Conservation (phyloP, 345 rosid species). For the Gynandropsis gynandra region DNA sequence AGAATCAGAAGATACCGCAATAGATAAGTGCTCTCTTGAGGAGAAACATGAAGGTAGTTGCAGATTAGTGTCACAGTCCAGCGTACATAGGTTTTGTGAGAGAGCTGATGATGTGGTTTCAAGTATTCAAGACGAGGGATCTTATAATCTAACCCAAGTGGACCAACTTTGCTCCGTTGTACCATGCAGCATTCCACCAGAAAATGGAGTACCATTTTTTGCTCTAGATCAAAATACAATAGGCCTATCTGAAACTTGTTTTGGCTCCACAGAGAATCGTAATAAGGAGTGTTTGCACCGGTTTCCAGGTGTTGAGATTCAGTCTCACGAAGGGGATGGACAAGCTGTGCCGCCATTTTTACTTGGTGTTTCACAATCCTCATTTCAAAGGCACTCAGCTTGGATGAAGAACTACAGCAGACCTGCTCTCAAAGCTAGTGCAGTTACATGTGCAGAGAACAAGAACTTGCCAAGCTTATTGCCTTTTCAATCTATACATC, state of each 20-base stretch:
- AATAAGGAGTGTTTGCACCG: conserved; percentile 18
- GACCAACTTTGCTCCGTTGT: conserved; percentile 76
- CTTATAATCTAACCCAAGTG: conserved; percentile 29
- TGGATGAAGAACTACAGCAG: conserved; percentile 40
- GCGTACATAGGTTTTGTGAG: conserved; percentile 27
- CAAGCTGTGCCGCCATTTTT: conserved; percentile 18
- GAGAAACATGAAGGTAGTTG: conserved; percentile 22
- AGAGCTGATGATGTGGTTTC: conserved; percentile 26
- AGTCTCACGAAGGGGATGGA: conserved; percentile 15
- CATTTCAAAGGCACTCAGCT: conserved; percentile 29
- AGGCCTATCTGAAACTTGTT: conserved; percentile 26
- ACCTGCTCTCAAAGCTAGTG: conserved; percentile 19
- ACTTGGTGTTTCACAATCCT: conserved; percentile 18
- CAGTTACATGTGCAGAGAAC: conserved; percentile 8
- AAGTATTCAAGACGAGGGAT: conserved; percentile 39
- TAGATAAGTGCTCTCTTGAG: conserved; percentile 43
- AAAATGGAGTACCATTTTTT: conserved; percentile 22
- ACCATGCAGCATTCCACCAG: conserved; percentile 57
- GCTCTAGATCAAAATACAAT: conserved; percentile 21
- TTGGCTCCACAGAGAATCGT: conserved; percentile 14
- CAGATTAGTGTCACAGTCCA: conserved; percentile 33
- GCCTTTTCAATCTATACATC: conserved; percentile 11
- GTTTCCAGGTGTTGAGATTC: conserved; percentile 15
- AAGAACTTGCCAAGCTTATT: conserved; percentile 14
- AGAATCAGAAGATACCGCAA: conserved; percentile 52